Evolutionary conservation across 2,329 filamentous ascomycete genomes (phyloP).

Genomic region (Scedosporium minutisporum): DNA sequence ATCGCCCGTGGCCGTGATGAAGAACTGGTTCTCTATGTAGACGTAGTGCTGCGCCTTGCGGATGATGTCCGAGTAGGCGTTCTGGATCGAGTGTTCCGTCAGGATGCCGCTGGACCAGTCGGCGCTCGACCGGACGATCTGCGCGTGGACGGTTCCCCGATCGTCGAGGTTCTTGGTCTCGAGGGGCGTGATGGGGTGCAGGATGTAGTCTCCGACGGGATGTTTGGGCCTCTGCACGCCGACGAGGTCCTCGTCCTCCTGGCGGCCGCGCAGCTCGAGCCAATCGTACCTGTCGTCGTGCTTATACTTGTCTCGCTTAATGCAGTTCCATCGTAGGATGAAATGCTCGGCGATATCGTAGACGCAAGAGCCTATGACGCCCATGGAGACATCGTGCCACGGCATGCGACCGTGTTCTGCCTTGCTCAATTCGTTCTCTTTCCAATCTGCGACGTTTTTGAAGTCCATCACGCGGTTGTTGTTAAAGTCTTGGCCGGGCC

Average conservation of each 20-base stretch:
- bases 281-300: slow-evolving; percentile 75
- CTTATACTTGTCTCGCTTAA: slow-evolving; percentile 98
- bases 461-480: slow-evolving; percentile 97
- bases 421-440: slow-evolving; percentile 85
- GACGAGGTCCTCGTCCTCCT: slow-evolving; percentile 75
- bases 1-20: slow-evolving; percentile 90
- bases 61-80: slow-evolving; percentile 78
- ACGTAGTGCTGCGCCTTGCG: slow-evolving; percentile 82
- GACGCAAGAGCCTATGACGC: slow-evolving; percentile 76
- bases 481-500: slow-evolving; percentile 95
- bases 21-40: slow-evolving; percentile 99
- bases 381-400: slow-evolving; percentile 95
- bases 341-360: slow-evolving; percentile 97
- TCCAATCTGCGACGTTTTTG: slow-evolving; percentile 82
- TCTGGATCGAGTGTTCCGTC: slow-evolving; percentile 76
- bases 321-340: slow-evolving; percentile 88
- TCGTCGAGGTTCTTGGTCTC: slow-evolving; percentile 53
- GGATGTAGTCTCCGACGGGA: slow-evolving; percentile 77
- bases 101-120: slow-evolving; percentile 94
- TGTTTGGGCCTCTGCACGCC: slow-evolving; percentile 83
- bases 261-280: slow-evolving; percentile 68
- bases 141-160: slow-evolving; percentile 68
- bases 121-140: slow-evolving; percentile 78
- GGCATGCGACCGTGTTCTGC: slow-evolving; percentile 91
- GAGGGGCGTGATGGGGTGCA: slow-evolving; percentile 66